A percentile compares a stretch with the other conserved stretches of the same genome.
Evolutionary conservation across 2,329 filamentous ascomycete species (phyloP).

Genomic region (Arthrobotrys sinensis): DNA sequence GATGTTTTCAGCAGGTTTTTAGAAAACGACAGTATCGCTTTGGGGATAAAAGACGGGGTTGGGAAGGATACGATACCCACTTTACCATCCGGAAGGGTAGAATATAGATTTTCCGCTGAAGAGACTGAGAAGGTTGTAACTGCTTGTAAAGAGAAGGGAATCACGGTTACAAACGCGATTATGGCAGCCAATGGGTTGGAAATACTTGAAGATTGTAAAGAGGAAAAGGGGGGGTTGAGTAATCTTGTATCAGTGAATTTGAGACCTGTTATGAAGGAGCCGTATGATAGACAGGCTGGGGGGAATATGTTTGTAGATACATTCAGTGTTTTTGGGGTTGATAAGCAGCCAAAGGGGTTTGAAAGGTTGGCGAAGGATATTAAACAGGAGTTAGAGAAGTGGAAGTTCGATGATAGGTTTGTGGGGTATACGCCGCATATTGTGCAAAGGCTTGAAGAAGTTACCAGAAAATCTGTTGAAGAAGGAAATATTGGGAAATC

Average conservation of each 20-base stretch:
- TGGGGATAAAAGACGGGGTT: not conserved
- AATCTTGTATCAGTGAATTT: constrained; percentile 15
- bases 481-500: not conserved
- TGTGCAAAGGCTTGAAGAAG: not conserved
- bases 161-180: constrained; percentile 24
- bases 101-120: not conserved
- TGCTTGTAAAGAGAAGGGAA: constrained; percentile 7
- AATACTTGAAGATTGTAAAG: not conserved
- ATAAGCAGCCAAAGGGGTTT: not conserved
- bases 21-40: not conserved
- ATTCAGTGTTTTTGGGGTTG: constrained; percentile 10
- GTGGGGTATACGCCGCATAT: not conserved
- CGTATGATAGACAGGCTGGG: constrained; percentile 10
- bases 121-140: not conserved
- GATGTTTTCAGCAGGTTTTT: not conserved
- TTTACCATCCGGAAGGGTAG: not conserved
- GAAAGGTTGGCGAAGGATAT: constrained; percentile 7
- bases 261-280: not conserved
- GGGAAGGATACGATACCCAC: not conserved
- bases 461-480: not conserved
- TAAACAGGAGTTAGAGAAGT: not conserved
- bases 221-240: not conserved
- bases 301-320: constrained; percentile 13
- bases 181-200: not conserved
- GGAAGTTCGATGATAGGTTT: constrained; percentile 13